These are phyloP conservation scores for Cornus suecica DNA, from an alignment of 148 eudicot genomes.

Conservation along the genomic window DNA sequence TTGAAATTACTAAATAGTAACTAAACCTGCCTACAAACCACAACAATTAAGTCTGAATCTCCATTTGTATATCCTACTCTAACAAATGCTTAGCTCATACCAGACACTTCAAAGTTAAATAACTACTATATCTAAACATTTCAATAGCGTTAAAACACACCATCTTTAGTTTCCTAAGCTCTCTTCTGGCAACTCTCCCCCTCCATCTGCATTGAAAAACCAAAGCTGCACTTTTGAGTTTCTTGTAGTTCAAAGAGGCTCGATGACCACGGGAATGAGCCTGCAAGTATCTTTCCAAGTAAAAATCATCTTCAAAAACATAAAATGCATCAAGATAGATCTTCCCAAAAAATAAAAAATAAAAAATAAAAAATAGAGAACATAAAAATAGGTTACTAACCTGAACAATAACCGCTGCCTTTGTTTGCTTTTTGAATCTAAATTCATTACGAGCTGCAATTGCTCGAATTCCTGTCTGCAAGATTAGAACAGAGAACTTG, in stretches of 20 bases:
- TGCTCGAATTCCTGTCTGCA: conserved; percentile 69
- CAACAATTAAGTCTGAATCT: not conserved
- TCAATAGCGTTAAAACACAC: conserved; percentile 27
- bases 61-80: not conserved
- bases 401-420: conserved; percentile 67
- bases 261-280: conserved; percentile 74
- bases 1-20: not conserved
- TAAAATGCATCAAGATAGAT: not conserved
- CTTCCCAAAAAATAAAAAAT: conserved; percentile 8
- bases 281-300: conserved; percentile 40
- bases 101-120: not conserved
- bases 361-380: not conserved
- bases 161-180: conserved; percentile 75
- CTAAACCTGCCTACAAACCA: not conserved
- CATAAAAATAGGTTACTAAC: conserved; percentile 39
- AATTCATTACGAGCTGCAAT: conserved; percentile 71
- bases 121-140: not conserved
- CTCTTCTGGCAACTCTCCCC: conserved; percentile 63
- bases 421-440: conserved; percentile 55
- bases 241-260: conserved; percentile 55
- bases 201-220: conserved; percentile 83
- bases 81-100: not conserved
- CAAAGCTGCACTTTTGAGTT: conserved; percentile 60
- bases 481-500: conserved; percentile 44
- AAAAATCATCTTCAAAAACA: conserved; percentile 8